Evolutionary conservation across 2,329 filamentous ascomycete genomes (phyloP).

Genomic region (Chaetomiaceae sp.): DNA sequence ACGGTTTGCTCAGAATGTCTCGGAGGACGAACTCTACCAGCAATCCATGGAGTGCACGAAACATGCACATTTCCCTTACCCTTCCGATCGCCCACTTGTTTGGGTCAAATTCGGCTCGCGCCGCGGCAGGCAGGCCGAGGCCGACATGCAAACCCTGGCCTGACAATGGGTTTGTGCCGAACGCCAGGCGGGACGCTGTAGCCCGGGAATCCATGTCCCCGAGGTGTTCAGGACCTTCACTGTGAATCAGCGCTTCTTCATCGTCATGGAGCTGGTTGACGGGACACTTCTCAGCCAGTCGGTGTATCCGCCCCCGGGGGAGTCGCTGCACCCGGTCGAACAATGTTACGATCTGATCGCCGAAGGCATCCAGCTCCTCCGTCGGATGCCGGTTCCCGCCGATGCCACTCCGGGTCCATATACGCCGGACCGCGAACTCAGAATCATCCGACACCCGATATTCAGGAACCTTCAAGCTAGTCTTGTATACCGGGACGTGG

Average conservation of each 20-base stretch:
- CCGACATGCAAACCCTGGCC: constrained; percentile 11
- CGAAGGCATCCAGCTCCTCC: background rate
- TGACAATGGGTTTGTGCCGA: constrained; percentile 1
- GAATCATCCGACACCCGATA: background rate
- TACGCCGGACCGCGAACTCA: background rate
- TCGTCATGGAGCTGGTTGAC: constrained; percentile 9
- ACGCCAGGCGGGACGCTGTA: background rate
- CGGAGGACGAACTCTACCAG: no score
- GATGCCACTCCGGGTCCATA: background rate
- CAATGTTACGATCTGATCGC: constrained; percentile 5
- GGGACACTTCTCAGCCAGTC: background rate
- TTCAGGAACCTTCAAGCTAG: background rate
- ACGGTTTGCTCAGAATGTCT: no score
- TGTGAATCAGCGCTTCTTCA: background rate
- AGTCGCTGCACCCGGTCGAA: background rate
- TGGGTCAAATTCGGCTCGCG: constrained; percentile 15
- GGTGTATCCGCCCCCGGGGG: background rate
- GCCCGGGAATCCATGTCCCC: background rate
- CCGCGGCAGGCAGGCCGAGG: constrained; percentile 8
- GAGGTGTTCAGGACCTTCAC: constrained; percentile 12
- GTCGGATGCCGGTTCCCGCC: background rate
- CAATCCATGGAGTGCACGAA: no score
- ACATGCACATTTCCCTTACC: constrained; percentile 7
- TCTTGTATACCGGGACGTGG: background rate
- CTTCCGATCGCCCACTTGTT: background rate